phyloP scores from a whole-genome alignment of 1,139 yeast species.

The Candida sanyaensis region DNA sequence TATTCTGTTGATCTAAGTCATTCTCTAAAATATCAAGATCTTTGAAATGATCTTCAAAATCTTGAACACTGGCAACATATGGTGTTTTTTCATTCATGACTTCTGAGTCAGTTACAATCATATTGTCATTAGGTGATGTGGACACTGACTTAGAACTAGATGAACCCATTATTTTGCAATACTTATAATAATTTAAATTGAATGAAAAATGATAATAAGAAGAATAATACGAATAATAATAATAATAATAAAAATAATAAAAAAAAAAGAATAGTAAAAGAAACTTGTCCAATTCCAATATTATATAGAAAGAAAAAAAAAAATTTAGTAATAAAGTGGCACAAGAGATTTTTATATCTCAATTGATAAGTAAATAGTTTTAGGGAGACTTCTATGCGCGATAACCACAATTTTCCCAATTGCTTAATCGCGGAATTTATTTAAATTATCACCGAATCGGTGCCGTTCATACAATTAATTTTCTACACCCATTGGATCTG shows the following conservation, averaged over 20 bases:
- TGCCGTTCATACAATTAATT: not conserved
- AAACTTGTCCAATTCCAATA: too few species aligned
- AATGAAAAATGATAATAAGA: not conserved
- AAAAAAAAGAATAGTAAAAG: too few species aligned
- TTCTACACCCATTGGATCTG: too few species aligned
- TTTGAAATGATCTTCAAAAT: slow-evolving; percentile 10
- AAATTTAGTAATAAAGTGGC: too few species aligned
- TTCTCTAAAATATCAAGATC: slow-evolving; percentile 6
- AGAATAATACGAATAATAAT: not conserved
- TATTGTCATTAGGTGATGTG: not conserved
- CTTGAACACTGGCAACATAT: not conserved
- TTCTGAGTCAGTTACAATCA: not conserved
- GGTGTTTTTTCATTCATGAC: not conserved
- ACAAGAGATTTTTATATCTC: too few species aligned
- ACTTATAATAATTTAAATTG: not conserved
- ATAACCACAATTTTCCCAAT: not conserved
- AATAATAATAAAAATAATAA: not conserved
- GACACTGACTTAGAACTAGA: not conserved
- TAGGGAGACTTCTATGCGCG: too few species aligned
- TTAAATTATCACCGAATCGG: not conserved
- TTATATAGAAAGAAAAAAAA: too few species aligned
- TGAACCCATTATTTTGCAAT: not conserved
- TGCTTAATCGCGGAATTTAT: not conserved
- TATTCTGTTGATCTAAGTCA: slow-evolving; percentile 2
- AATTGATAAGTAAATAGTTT: too few species aligned